Base-by-base conservation (phyloP, 2,329 filamentous ascomycete species). In the Blastomyces emzantsi region DNA sequence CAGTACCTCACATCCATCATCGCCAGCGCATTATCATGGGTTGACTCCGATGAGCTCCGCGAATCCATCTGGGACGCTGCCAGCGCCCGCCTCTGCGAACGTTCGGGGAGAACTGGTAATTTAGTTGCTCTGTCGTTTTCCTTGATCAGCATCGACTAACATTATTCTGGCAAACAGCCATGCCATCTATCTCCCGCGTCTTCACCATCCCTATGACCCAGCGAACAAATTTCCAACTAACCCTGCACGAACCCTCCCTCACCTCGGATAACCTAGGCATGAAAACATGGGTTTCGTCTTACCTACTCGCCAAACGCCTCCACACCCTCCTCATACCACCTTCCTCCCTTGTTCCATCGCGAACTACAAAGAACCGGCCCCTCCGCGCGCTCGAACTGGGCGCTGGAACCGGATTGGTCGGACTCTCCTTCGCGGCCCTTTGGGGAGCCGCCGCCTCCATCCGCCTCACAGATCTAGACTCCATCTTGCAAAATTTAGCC, bases 211-310 rank as follows among this genome's bases (percentile, higher is more conserved):
- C 84, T 33, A 72, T 71, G 33, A 71, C 76, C 17, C 73, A 75
- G 13, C 73, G 72, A 43, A 71, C 72, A 36, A 74, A 78, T 1
- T 82, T 92, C 68, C 82, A 87, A 56, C 79, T 99, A 60, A 82
- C 83, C 45, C 85, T 99, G 49, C 84, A 90, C 63, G 94, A 99
- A 73, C 94, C 94, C 1, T 87, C 92, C 0, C 80, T 97, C 63
- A 96, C 90, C 0, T 89, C 89, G 7, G 93, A 97, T 74, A 89
- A 90, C 64, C 81, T 97, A 22, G 94, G 94, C 1, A 82, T 95
- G 74, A 97, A 99, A 76, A 99, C 94, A 0, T 97, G 94, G 94
- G 90, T 90, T 0, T 93, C 92, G 0, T 93, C 92, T 0, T 95
- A 92, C 71, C 83, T 95, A 1, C 85, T 97, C 4, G 89, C 93